These are phyloP conservation scores for Trichoderma parareesei DNA, from an alignment of 495 filamentous ascomycete genomes.

Conservation along the genomic window DNA sequence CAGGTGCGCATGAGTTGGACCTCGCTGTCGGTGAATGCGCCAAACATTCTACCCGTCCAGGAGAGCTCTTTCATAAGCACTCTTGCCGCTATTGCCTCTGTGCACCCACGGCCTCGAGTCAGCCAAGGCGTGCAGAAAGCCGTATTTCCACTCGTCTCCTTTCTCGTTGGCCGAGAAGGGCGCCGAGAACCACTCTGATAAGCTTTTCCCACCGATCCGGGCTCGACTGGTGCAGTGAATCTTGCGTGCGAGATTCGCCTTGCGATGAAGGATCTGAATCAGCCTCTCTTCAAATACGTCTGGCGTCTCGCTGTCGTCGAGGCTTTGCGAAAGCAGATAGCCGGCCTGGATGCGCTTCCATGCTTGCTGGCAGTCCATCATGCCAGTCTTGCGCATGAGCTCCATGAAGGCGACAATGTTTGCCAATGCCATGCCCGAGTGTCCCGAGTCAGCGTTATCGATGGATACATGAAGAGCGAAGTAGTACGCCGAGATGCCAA, in stretches of 20 bases:
- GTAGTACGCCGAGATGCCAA: conserved; percentile 38
- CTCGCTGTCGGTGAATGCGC: conserved; percentile 33
- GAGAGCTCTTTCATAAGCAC: conserved; percentile 27
- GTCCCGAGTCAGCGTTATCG: conserved; percentile 42
- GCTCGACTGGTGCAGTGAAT: conserved; percentile 30
- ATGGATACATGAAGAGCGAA: conserved; percentile 45
- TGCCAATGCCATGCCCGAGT: conserved; percentile 39
- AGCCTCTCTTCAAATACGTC: conserved; percentile 15
- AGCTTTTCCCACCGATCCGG: conserved; percentile 23
- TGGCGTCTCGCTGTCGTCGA: conserved; percentile 10
- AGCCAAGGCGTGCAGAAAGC: neutral
- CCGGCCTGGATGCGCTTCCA: conserved; percentile 45
- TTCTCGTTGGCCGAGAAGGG: neutral
- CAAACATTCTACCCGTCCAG: conserved; percentile 38
- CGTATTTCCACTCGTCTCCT: neutral
- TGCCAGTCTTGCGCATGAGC: conserved; percentile 19
- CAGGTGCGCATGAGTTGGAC: conserved; percentile 23
- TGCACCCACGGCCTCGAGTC: conserved; percentile 27
- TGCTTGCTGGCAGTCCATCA: conserved; percentile 21
- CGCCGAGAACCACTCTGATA: neutral
- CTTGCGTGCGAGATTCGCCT: conserved; percentile 24
- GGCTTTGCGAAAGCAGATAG: conserved; percentile 24
- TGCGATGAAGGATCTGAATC: conserved; percentile 23
- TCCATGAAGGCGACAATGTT: conserved; percentile 32
- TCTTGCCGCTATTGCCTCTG: conserved; percentile 27